Evolutionary conservation across 371 early-diverging fungal species (phyloP).

Genomic region (Circinella minor): DNA sequence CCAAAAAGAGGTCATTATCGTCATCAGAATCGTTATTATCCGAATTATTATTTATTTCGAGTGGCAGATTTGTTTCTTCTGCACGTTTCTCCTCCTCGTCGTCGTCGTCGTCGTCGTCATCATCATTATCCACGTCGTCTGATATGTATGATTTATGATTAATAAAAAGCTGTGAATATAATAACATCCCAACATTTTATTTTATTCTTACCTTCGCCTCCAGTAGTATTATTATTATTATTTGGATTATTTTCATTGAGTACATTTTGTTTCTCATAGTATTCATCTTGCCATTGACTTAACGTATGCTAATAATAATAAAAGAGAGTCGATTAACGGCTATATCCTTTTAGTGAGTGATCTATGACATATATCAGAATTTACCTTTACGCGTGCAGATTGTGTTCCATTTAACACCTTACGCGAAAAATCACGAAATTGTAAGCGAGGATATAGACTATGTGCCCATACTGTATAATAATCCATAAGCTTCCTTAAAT

Average conservation of each 20-base stretch:
- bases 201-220: not conserved
- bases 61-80: not conserved
- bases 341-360: too few relatives aligned
- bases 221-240: too few relatives aligned
- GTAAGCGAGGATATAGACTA: slow-evolving; percentile 52
- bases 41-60: slow-evolving; percentile 2
- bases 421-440: slow-evolving; percentile 47
- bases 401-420: slow-evolving; percentile 45
- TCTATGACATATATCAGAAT: not conserved
- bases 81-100: not conserved
- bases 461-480: slow-evolving; percentile 65
- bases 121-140: too few relatives aligned
- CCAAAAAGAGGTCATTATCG: slow-evolving; percentile 15
- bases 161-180: too few relatives aligned
- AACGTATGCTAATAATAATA: slow-evolving; percentile 4
- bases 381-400: slow-evolving; percentile 31
- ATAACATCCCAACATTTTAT: too few relatives aligned
- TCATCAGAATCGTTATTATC: slow-evolving; percentile 2
- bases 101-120: not conserved
- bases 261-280: slow-evolving; percentile 19
- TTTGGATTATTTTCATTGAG: not conserved
- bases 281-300: slow-evolving; percentile 35
- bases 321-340: not conserved
- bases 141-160: too few relatives aligned
- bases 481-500: slow-evolving; percentile 51